phyloP scores from a whole-genome alignment of 495 filamentous ascomycete genomes.

The Talaromyces wortmannii region DNA sequence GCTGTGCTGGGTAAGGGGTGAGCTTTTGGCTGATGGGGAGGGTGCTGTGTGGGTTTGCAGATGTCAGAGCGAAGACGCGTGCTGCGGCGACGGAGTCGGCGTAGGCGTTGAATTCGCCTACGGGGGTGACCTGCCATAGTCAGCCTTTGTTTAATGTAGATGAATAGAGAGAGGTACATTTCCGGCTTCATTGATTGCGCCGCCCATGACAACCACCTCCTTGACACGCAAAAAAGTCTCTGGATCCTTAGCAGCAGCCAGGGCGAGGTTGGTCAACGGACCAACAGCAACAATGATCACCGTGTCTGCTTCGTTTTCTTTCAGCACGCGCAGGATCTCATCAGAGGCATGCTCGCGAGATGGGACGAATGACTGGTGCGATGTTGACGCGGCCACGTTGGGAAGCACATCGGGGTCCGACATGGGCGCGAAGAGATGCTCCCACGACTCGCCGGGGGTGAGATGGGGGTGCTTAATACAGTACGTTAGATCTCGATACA shows the following conservation, averaged over 20 bases:
- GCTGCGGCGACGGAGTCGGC: constrained; percentile 82
- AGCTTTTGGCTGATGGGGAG: constrained; percentile 58
- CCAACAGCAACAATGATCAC: constrained; percentile 87
- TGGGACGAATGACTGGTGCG: constrained; percentile 56
- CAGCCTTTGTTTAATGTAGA: constrained; percentile 1
- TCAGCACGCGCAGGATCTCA: constrained; percentile 78
- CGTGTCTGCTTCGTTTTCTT: constrained; percentile 70
- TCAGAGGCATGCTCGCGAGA: constrained; percentile 65
- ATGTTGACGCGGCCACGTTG: constrained; percentile 22
- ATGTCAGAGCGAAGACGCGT: constrained; percentile 83
- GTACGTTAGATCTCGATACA: neutral
- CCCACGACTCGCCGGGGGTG: constrained; percentile 78
- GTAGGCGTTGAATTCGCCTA: constrained; percentile 78
- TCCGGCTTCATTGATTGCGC: constrained; percentile 68
- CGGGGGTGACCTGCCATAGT: constrained; percentile 50
- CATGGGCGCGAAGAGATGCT: constrained; percentile 61
- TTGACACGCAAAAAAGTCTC: constrained; percentile 83
- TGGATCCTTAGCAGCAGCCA: constrained; percentile 78
- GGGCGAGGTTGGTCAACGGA: constrained; percentile 83
- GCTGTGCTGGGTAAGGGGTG: constrained; percentile 57
- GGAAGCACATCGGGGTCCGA: constrained; percentile 28
- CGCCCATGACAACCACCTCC: constrained; percentile 95
- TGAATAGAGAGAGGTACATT: constrained; percentile 45
- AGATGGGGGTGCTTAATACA: constrained; percentile 72
- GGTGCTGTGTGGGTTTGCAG: constrained; percentile 58